phyloP scores from a whole-genome alignment of 2,329 filamentous ascomycete genomes.

The Westerdykella sp. region DNA sequence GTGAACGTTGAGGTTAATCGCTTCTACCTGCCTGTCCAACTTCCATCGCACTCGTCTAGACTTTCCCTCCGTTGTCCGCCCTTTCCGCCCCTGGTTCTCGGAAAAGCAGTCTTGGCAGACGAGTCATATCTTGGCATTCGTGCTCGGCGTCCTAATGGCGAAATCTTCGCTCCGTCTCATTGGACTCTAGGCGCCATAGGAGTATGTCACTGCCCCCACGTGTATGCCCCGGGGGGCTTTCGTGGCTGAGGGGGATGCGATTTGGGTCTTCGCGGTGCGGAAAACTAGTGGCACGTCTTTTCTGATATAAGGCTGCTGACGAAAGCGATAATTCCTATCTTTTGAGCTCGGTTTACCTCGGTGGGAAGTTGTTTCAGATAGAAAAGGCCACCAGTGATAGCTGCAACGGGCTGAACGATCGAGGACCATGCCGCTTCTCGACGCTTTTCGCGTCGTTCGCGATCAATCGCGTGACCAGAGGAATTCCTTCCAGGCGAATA shows the following conservation, averaged over 20 bases:
- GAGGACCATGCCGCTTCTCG: slow-evolving; percentile 3
- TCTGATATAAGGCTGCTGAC: too few species aligned
- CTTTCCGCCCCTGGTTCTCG: too few species aligned
- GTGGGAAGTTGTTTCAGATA: too few species aligned
- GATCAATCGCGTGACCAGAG: slow-evolving; percentile 6
- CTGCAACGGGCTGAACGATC: too few species aligned
- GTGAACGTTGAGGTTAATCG: too few species aligned
- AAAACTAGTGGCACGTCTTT: too few species aligned
- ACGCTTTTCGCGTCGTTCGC: slow-evolving; percentile 5
- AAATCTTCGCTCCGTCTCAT: neutral
- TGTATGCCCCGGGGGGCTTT: neutral
- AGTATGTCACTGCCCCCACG: neutral
- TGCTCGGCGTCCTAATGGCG: neutral
- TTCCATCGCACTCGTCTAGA: too few species aligned
- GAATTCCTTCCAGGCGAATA: slow-evolving; percentile 6
- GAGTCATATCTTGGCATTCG: neutral
- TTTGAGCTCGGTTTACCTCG: neutral
- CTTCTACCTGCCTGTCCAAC: too few species aligned
- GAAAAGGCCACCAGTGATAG: too few species aligned
- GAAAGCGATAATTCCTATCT: neutral
- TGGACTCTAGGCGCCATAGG: neutral
- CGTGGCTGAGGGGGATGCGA: neutral
- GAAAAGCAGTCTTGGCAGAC: neutral
- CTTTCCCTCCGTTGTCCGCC: too few species aligned
- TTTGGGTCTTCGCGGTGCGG: neutral